Percentiles rank a stretch among this genome's conserved stretches.
These are phyloP conservation scores for Oidiodendron maius DNA, from an alignment of 495 filamentous ascomycete genomes.

Conservation along the genomic window DNA sequence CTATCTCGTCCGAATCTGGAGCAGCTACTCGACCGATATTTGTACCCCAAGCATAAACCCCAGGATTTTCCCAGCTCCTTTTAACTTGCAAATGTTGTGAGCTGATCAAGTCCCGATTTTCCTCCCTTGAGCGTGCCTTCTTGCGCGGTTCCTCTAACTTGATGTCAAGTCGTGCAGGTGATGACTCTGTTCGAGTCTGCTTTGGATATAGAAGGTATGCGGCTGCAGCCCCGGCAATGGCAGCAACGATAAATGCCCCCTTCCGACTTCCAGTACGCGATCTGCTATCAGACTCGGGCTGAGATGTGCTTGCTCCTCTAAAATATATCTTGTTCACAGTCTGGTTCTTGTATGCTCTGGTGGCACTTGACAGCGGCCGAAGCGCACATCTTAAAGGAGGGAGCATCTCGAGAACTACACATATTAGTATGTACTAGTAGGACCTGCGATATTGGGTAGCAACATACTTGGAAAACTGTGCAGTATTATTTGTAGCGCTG, in stretches of 20 bases:
- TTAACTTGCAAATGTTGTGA: conserved; percentile 80
- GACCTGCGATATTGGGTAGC: no score
- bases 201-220: conserved; percentile 15
- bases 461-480: no score
- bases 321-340: conserved; percentile 10
- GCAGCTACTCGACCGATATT: conserved; percentile 82
- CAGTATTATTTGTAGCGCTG: background rate
- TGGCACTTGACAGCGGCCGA: conserved; percentile 2
- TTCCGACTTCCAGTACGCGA: background rate
- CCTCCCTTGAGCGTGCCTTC: conserved; percentile 51
- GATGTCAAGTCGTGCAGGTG: conserved; percentile 40
- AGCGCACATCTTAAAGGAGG: conserved; percentile 6
- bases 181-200: conserved; percentile 41
- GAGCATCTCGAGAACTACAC: no score
- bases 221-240: conserved; percentile 23
- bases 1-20: conserved; percentile 68
- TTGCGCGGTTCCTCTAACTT: conserved; percentile 56
- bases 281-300: conserved; percentile 9
- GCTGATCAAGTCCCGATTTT: conserved; percentile 64
- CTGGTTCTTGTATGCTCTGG: conserved; percentile 3
- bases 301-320: conserved; percentile 6
- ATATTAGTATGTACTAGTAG: no score
- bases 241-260: conserved; percentile 14
- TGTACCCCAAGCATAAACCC: conserved; percentile 88
- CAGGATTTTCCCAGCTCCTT: conserved; percentile 82